Base-by-base conservation (phyloP, 129 eudicot species). In the Oenanthe sinensis region DNA sequence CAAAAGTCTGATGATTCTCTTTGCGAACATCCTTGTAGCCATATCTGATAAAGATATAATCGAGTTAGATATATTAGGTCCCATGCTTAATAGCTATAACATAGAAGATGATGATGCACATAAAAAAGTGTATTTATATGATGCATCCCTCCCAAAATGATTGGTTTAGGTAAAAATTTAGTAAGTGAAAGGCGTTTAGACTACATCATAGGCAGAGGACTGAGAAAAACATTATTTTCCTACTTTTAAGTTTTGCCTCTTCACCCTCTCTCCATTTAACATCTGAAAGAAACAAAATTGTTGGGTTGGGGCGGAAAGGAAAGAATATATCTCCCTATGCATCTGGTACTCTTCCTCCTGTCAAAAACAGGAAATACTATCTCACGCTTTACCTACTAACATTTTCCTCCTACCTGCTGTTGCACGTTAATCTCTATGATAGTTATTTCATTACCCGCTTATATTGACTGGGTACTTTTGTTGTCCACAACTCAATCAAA, bases 1-100 rank as follows among this genome's bases (percentile, higher is more conserved):
- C 96, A 52, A 95, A 95, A 37, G 90, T 84, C 76, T 92, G 99
- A 88, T 90, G 96, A 84, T 89, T 90, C 83, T 95, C 99, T 87
- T 93, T 89, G 65, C 92, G 97, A 20, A 85, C 88, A 83, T 95
- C 99, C 89, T 95, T 95, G 89, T 95, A 95, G 44, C 99, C 99
- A n/a, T 95, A 95, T 82, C 99, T 92, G 89, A 79, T 37, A 4
- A 52, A 45, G 26, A 30, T 48, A 6, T 67, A 26, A 46, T 5
- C 12, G 26, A 12, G 5, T 28, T 63, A 10, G 71, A 42, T 22
- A 30, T 62, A 42, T 44, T 13, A 44, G 40, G 72, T 58, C 20
- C 58, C 26, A 43, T 4, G 46, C n/a, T 69, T 15, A 44, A n/a
- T 12, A n/a, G 19, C 16, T 42, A 8, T 43, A 44, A 43, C 52